Conservation (phyloP, 495 filamentous ascomycete species). For the Wilcoxina mikolae region DNA sequence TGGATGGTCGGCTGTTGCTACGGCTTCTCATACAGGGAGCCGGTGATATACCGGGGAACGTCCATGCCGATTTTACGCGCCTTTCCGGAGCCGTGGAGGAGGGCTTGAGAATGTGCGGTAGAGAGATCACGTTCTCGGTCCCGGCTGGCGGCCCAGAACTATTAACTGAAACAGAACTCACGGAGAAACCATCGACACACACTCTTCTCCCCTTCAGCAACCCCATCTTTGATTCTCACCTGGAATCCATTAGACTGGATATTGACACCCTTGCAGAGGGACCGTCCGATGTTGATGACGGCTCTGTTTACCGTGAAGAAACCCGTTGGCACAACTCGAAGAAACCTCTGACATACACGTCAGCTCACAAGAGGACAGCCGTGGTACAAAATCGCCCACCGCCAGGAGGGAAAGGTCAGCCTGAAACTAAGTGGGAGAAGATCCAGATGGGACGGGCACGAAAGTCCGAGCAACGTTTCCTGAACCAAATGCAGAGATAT, state of each 20-base stretch:
- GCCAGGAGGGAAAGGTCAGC: not conserved
- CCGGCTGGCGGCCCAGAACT: not conserved
- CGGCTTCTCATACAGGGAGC: constrained; percentile 8
- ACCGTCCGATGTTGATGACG: constrained; percentile 4
- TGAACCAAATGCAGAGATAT: constrained; percentile 51
- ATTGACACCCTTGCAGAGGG: not conserved
- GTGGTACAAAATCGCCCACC: not conserved
- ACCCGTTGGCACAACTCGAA: constrained; percentile 51
- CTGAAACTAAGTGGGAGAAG: not conserved
- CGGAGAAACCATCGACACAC: no score
- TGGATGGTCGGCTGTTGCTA: constrained; percentile 50
- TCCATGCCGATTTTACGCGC: not conserved
- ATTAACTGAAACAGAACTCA: not conserved
- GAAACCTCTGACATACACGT: constrained; percentile 21
- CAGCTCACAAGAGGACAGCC: not conserved
- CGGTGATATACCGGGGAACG: not conserved
- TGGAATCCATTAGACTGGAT: constrained; percentile 28
- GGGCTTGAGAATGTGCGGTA: not conserved
- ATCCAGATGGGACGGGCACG: constrained; percentile 8
- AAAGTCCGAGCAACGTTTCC: constrained; percentile 39
- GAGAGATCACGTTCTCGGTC: not conserved
- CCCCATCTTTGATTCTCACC: constrained; percentile 42
- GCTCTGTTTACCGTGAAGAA: constrained; percentile 41
- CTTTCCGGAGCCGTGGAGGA: not conserved
- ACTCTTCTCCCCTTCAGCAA: constrained; percentile 49